Evolutionary conservation across 2,329 filamentous ascomycete genomes (phyloP).

Genomic region (Camillea tinctor): DNA sequence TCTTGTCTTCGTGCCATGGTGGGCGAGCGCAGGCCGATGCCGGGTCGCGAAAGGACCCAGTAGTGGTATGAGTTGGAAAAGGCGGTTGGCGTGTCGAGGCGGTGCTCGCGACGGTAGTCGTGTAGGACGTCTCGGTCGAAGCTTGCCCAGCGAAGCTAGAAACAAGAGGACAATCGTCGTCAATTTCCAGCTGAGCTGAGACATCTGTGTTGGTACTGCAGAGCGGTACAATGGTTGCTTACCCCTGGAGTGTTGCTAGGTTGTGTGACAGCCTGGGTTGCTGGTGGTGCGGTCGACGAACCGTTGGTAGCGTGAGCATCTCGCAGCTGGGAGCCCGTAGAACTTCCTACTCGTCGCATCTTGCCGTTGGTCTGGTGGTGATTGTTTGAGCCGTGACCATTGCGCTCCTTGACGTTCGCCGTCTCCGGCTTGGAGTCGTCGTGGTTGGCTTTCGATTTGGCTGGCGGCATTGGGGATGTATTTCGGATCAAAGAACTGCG

Average conservation of each 20-base stretch:
- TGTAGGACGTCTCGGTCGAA: slow-evolving; percentile 69
- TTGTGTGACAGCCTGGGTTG: slow-evolving; percentile 19
- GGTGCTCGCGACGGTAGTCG: slow-evolving; percentile 72
- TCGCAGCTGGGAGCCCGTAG: slow-evolving; percentile 47
- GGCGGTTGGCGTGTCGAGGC: slow-evolving; percentile 67
- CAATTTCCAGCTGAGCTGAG: slow-evolving; percentile 12
- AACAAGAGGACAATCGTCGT: background rate
- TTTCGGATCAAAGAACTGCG: slow-evolving; percentile 26
- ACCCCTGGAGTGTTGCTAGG: slow-evolving; percentile 27
- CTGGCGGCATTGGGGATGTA: slow-evolving; percentile 25
- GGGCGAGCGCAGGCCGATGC: slow-evolving; percentile 69
- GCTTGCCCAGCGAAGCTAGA: slow-evolving; percentile 63
- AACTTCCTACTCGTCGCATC: slow-evolving; percentile 55
- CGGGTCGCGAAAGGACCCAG: slow-evolving; percentile 58
- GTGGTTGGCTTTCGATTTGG: slow-evolving; percentile 33
- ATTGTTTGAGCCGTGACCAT: slow-evolving; percentile 29
- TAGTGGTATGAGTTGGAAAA: slow-evolving; percentile 65
- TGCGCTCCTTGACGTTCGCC: slow-evolving; percentile 33
- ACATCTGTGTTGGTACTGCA: slow-evolving; percentile 1
- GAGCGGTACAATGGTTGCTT: slow-evolving; percentile 13
- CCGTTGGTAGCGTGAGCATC: slow-evolving; percentile 40
- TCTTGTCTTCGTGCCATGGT: slow-evolving; percentile 69
- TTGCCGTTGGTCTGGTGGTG: slow-evolving; percentile 48
- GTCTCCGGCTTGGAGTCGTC: slow-evolving; percentile 37
- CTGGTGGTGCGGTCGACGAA: slow-evolving; percentile 15